These are phyloP conservation scores for Pseudocercospora fuligena DNA, from an alignment of 2,329 filamentous ascomycete genomes.

Conservation along the genomic window DNA sequence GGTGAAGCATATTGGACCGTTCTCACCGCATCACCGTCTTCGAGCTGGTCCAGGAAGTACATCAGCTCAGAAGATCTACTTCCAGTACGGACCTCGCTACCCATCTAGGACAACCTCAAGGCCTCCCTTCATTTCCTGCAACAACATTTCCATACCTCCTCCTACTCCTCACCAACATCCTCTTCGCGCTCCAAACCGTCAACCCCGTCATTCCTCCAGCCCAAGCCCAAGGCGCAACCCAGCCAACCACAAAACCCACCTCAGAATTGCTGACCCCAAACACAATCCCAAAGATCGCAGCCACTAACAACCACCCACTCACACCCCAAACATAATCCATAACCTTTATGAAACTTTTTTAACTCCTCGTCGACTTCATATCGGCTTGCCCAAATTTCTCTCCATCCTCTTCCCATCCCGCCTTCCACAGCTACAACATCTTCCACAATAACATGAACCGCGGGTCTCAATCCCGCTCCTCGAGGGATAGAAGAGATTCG, in stretches of 20 bases:
- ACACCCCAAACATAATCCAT: conserved; percentile 18
- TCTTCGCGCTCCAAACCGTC: conserved; percentile 12
- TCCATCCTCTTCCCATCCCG: conserved; percentile 4
- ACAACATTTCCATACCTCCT: not conserved
- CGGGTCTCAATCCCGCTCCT: conserved; percentile 9
- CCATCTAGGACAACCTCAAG: not conserved
- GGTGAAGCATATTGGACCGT: not conserved
- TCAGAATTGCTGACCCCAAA: conserved; percentile 16
- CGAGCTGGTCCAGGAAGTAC: too few species aligned
- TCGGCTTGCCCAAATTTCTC: conserved; percentile 14
- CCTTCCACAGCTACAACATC: conserved; percentile 24
- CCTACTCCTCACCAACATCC: conserved; percentile 10
- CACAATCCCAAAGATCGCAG: conserved; percentile 9
- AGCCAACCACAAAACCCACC: conserved; percentile 19
- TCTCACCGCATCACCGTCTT: too few species aligned
- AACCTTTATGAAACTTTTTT: not conserved
- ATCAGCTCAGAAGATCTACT: not conserved
- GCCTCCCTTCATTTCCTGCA: not conserved
- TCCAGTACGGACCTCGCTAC: not conserved
- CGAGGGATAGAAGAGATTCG: not conserved
- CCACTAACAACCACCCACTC: conserved; percentile 19
- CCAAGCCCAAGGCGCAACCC: conserved; percentile 17
- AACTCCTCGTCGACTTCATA: conserved; percentile 15
- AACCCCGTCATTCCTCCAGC: conserved; percentile 11
- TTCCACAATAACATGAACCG: conserved; percentile 17